Conservation (phyloP, 1,139 yeast species). For the Saccharomyces uvarum region DNA sequence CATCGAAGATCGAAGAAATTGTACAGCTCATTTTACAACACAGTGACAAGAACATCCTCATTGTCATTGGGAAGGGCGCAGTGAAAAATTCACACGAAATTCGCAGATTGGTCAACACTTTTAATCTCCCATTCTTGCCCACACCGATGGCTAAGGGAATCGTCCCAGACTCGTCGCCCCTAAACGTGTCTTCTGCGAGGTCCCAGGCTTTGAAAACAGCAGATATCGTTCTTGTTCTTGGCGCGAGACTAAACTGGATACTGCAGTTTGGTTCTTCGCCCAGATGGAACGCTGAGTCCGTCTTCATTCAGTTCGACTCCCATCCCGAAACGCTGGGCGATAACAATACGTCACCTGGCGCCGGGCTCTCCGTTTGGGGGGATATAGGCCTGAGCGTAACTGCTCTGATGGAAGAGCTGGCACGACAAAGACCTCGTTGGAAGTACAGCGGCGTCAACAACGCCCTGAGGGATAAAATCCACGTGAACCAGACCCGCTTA, state of each 20-base stretch:
- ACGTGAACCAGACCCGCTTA: slow-evolving; percentile 36
- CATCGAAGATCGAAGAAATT: slow-evolving; percentile 33
- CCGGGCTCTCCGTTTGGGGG: slow-evolving; percentile 33
- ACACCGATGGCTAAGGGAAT: slow-evolving; percentile 76
- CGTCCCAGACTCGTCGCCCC: slow-evolving; percentile 39
- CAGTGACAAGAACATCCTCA: slow-evolving; percentile 40
- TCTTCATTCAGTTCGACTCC: slow-evolving; percentile 50
- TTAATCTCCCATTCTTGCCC: slow-evolving; percentile 49
- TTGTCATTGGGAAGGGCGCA: slow-evolving; percentile 59
- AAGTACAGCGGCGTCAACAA: slow-evolving; percentile 25
- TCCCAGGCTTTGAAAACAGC: slow-evolving; percentile 47
- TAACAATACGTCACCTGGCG: slow-evolving; percentile 23
- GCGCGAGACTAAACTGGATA: slow-evolving; percentile 64
- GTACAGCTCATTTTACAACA: slow-evolving; percentile 28
- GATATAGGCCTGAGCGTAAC: slow-evolving; percentile 40
- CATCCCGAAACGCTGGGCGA: slow-evolving; percentile 47
- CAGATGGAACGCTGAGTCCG: slow-evolving; percentile 39
- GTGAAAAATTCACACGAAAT: slow-evolving; percentile 39
- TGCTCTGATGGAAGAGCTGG: slow-evolving; percentile 29
- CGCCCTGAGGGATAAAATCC: slow-evolving; percentile 30
- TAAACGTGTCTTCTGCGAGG: slow-evolving; percentile 53
- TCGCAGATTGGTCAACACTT: slow-evolving; percentile 35
- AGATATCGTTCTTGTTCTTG: slow-evolving; percentile 49
- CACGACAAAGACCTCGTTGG: slow-evolving; percentile 7
- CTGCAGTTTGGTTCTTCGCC: slow-evolving; percentile 54